Percentiles rank a stretch among this genome's conserved stretches.
Conservation (phyloP, 805 yeast species). For the Wickerhamomyces ciferrii region DNA sequence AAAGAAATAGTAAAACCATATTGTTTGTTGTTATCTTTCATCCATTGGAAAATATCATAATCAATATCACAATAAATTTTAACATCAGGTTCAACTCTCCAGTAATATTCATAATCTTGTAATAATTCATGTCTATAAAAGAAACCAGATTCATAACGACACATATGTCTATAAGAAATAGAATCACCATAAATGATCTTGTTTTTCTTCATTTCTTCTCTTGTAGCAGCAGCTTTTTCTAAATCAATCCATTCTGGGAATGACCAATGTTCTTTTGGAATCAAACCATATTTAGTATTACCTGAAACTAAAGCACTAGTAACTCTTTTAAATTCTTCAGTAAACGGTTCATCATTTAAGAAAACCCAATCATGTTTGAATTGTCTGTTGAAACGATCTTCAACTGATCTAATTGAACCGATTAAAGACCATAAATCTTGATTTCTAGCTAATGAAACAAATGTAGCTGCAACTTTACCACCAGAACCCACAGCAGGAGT, state of each 20-base stretch:
- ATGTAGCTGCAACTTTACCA: conserved; percentile 47
- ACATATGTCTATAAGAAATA: conserved; percentile 69
- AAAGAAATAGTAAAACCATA: conserved; percentile 71
- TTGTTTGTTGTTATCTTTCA: conserved; percentile 49
- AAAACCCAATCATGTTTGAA: conserved; percentile 78
- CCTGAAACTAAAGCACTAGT: conserved; percentile 55
- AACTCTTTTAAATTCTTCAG: conserved; percentile 44
- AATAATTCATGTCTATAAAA: conserved; percentile 62
- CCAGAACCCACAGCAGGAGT: conserved; percentile 10
- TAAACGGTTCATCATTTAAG: conserved; percentile 63
- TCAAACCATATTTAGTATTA: conserved; percentile 52
- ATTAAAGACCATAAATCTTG: conserved; percentile 53
- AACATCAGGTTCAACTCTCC: conserved; percentile 78
- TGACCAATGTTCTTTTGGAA: conserved; percentile 63
- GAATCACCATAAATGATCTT: conserved; percentile 54
- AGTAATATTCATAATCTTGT: conserved; percentile 58
- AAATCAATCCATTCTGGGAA: conserved; percentile 63
- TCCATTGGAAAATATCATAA: conserved; percentile 58
- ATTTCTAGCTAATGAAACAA: conserved; percentile 69
- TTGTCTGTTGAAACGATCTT: conserved; percentile 59
- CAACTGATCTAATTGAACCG: conserved; percentile 57
- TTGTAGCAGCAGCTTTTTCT: conserved; percentile 38
- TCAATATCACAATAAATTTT: conserved; percentile 56
- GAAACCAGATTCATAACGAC: conserved; percentile 44
- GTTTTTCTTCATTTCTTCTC: conserved; percentile 38